phyloP scores from a whole-genome alignment of 2,329 filamentous ascomycete genomes.

The Graphilbum ipis-grandicollis region DNA sequence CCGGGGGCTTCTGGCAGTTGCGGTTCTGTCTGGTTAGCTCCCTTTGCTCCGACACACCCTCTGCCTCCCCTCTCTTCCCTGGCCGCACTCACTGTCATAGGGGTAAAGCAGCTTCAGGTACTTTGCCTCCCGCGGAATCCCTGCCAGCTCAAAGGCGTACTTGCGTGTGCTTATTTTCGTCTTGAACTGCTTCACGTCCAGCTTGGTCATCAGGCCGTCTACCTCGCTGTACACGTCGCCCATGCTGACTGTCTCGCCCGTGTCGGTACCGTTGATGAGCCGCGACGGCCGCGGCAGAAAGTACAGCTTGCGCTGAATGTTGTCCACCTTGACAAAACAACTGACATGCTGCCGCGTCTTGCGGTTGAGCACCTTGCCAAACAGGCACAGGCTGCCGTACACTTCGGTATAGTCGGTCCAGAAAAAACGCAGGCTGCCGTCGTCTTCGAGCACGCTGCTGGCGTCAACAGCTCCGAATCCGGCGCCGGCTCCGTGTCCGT shows the following conservation, averaged over 20 bases:
- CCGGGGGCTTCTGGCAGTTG: slow-evolving; percentile 56
- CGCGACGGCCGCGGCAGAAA: slow-evolving; percentile 66
- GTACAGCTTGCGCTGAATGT: slow-evolving; percentile 79
- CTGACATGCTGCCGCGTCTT: slow-evolving; percentile 64
- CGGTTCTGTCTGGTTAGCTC: slow-evolving; percentile 30
- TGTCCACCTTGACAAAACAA: slow-evolving; percentile 92
- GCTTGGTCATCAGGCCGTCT: slow-evolving; percentile 71
- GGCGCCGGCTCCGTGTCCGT: too few relatives aligned
- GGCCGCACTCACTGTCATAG: slow-evolving; percentile 48
- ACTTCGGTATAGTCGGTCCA: slow-evolving; percentile 95
- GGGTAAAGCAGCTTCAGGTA: slow-evolving; percentile 95
- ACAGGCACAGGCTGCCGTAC: slow-evolving; percentile 79
- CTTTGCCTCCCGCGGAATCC: slow-evolving; percentile 72
- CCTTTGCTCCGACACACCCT: background rate
- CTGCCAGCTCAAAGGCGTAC: slow-evolving; percentile 85
- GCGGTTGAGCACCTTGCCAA: slow-evolving; percentile 91
- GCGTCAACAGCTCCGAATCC: too few relatives aligned
- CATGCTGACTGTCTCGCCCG: slow-evolving; percentile 67
- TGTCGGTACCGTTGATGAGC: slow-evolving; percentile 42
- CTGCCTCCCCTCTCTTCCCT: background rate
- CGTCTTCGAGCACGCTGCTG: slow-evolving; percentile 83
- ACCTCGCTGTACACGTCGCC: slow-evolving; percentile 81
- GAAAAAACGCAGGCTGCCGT: slow-evolving; percentile 85
- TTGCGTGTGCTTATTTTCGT: slow-evolving; percentile 81
- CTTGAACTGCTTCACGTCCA: slow-evolving; percentile 79